phyloP scores from a whole-genome alignment of 257 asterid genomes.

The Handroanthus guayacan region DNA sequence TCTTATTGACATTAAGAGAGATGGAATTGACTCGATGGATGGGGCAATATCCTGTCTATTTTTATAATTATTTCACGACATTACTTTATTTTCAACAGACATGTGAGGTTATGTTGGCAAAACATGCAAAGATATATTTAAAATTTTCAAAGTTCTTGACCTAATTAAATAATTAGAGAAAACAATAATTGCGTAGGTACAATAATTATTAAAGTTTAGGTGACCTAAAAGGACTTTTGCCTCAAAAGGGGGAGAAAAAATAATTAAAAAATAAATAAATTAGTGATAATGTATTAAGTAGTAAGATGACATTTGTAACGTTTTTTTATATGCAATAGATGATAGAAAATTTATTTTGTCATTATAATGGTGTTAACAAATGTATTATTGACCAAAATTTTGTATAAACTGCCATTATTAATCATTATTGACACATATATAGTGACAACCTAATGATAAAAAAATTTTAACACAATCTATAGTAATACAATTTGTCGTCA shows the following conservation, averaged over 20 bases:
- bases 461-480: too few relatives aligned
- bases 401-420: too few relatives aligned
- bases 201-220: not conserved
- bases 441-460: too few relatives aligned
- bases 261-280: too few relatives aligned
- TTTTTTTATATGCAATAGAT: too few relatives aligned
- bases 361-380: too few relatives aligned
- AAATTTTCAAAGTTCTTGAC: not conserved
- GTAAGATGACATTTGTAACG: too few relatives aligned
- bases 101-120: slow-evolving; percentile 29
- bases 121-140: not conserved
- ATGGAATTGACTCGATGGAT: slow-evolving; percentile 6
- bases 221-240: slow-evolving; percentile 10
- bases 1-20: slow-evolving; percentile 9
- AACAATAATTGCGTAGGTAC: not conserved
- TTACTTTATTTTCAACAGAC: not conserved
- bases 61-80: slow-evolving; percentile 17
- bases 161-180: not conserved
- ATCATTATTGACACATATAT: too few relatives aligned
- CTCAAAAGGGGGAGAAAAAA: not conserved
- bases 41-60: slow-evolving; percentile 28
- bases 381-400: too few relatives aligned
- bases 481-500: too few relatives aligned
- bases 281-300: too few relatives aligned
- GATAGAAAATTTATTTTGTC: too few relatives aligned